Conservation (phyloP, 352 stramenopile genomes). For the Pythium monospermum region DNA sequence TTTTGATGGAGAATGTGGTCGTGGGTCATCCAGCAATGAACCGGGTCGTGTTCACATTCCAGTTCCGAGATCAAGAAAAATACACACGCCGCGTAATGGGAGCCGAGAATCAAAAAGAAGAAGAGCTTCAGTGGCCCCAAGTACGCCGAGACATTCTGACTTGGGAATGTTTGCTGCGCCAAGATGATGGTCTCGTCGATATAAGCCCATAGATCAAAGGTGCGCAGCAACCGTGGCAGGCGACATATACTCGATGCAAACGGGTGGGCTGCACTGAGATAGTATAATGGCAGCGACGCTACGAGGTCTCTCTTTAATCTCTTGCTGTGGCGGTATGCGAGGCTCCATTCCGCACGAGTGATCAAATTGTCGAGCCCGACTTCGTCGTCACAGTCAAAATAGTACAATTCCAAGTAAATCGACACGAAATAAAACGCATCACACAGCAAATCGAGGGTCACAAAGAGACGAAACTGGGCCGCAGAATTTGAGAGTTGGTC, state of each 20-base stretch:
- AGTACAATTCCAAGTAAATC: conserved; percentile 68
- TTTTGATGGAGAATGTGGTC: conserved; percentile 63
- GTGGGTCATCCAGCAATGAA: conserved; percentile 49
- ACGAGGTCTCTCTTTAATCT: conserved; percentile 47
- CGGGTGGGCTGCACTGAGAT: conserved; percentile 18
- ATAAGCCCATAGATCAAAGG: conserved; percentile 43
- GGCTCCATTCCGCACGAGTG: conserved; percentile 26
- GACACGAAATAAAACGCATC: conserved; percentile 48
- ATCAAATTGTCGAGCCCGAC: conserved; percentile 43
- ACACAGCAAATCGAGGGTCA: conserved; percentile 41
- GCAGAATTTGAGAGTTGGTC: conserved; percentile 42
- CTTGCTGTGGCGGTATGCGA: conserved; percentile 32
- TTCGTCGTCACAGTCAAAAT: conserved; percentile 48
- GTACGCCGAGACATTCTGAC: conserved; percentile 61
- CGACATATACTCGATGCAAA: conserved; percentile 37
- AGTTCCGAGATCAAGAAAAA: conserved; percentile 68
- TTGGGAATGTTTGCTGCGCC: conserved; percentile 64
- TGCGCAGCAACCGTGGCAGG: conserved; percentile 52
- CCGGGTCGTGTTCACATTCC: conserved; percentile 33
- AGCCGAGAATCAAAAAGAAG: conserved; percentile 57
- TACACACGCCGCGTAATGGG: conserved; percentile 59
- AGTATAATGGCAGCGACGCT: conserved; percentile 54
- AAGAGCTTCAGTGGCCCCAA: conserved; percentile 62
- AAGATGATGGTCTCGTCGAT: conserved; percentile 64
- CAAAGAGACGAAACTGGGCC: conserved; percentile 18